phyloP scores from a whole-genome alignment of 169 alveolate species.

The Cryptosporidium xiaoi region DNA sequence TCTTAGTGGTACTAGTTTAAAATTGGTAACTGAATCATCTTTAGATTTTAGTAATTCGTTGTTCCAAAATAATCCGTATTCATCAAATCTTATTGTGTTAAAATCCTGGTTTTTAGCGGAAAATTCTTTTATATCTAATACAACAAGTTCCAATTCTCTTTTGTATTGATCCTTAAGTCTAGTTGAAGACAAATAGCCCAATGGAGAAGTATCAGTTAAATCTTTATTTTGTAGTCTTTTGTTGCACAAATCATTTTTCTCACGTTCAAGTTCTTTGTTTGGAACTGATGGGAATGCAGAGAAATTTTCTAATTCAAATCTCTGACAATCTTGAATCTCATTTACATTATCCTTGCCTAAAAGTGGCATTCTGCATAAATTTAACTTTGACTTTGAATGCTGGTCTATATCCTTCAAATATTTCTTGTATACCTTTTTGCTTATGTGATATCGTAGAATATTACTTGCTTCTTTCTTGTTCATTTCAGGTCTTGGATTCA shows the following conservation, averaged over 20 bases:
- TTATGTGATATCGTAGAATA: background rate
- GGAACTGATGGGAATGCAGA: constrained; percentile 50
- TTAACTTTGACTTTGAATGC: background rate
- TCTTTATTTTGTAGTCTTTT: background rate
- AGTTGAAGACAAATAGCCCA: constrained; percentile 37
- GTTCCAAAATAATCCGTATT: constrained; percentile 72
- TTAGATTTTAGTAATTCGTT: background rate
- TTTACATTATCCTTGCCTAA: background rate
- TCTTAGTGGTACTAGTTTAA: constrained; percentile 30
- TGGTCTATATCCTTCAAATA: constrained; percentile 22
- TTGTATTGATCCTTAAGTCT: constrained; percentile 1
- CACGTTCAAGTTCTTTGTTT: constrained; percentile 21
- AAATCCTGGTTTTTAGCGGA: background rate
- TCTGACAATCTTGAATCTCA: background rate
- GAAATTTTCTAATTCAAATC: constrained; percentile 14
- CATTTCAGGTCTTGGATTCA: constrained; percentile 64
- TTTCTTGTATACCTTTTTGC: constrained; percentile 33
- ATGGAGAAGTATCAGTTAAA: background rate
- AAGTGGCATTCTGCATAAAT: constrained; percentile 20
- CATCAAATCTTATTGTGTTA: constrained; percentile 29
- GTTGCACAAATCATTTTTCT: background rate
- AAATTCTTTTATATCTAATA: constrained; percentile 38
- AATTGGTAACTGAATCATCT: background rate
- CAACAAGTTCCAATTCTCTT: constrained; percentile 35
- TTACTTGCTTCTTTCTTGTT: constrained; percentile 17